Conservation (phyloP, 345 rosid genomes). For the Eucalyptus albens region DNA sequence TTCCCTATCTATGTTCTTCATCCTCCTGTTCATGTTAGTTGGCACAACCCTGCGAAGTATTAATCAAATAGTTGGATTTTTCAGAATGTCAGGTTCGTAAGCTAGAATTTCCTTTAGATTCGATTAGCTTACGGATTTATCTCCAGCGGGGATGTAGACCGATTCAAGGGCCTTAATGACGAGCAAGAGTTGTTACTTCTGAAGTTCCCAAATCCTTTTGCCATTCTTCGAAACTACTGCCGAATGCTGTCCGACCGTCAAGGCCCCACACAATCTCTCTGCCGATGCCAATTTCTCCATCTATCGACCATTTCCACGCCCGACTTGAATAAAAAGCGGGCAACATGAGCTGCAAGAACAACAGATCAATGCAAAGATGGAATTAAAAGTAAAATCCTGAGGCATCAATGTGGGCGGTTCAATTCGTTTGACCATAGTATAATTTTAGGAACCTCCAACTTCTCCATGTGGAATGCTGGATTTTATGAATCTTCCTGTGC, state of each 20-base stretch:
- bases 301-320: conserved; percentile 5
- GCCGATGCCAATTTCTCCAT: neutral
- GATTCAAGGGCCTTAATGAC: neutral
- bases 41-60: neutral
- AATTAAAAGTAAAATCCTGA: too few species aligned
- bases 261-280: neutral
- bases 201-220: conserved; percentile 35
- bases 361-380: neutral
- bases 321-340: neutral
- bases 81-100: neutral
- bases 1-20: conserved; percentile 6
- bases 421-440: neutral
- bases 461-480: conserved; percentile 39
- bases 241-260: conserved; percentile 23
- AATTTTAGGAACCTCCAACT: conserved; percentile 19
- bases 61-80: neutral
- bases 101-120: neutral
- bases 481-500: conserved; percentile 28
- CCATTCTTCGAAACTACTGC: conserved; percentile 55
- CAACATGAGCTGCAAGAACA: neutral
- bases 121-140: neutral
- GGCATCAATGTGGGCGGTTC: neutral
- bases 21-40: conserved; percentile 6
- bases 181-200: conserved; percentile 19
- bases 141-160: conserved; percentile 43